Base-by-base conservation (phyloP, 148 eudicot species). In the Dianthus caryophyllus region DNA sequence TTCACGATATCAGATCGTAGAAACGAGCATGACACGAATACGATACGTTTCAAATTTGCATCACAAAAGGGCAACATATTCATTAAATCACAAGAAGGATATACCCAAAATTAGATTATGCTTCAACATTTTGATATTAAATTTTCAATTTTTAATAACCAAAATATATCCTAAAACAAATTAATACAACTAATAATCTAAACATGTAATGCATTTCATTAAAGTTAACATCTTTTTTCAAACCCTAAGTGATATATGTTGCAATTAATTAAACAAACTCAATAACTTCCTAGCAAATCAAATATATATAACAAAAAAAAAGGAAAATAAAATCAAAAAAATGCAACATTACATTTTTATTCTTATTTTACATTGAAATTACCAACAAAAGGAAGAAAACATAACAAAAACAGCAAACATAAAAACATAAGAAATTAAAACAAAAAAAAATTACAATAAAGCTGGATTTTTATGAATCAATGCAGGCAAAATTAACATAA, bases 381-480 rank as follows among this genome's bases (percentile, higher is more conserved):
- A 9, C 44, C 44, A 41, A 41, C 11, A 41, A 41, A 41, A 30
- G 21, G 57, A 20, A 52, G 6, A 59, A 69, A 18, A 24, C 27
- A 31, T 39, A n/a, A n/a, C 18, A 20, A 60, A n/a, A 47, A 63
- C 47, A 47, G 6, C 12, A 57, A 30, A 55, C 50, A 25, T 3
- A 65, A 6, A 65, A 22, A 1, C 38, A 54, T 3, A 1, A 60
- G 38, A 55, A 13, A 71, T 33, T 6, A n/a, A 41, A 41, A 17
- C 6, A 6, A 11, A n/a, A 41, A 41, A 17, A 6, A 6, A 33
- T 36, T 16, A 29, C 17, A 41, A n/a, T n/a, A n/a, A n/a, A 67
- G 33, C 16, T 26, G 8, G 27, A 20, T 12, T 36, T 1, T 12
- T 24, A 10, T 39, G 66, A 72, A 76, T 76, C 75, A 66, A 67